A percentile compares a stretch with the other conserved stretches of the same genome.
These are phyloP conservation scores for Neurospora tetrasperma DNA, from an alignment of 495 filamentous ascomycete genomes.

Conservation along the genomic window DNA sequence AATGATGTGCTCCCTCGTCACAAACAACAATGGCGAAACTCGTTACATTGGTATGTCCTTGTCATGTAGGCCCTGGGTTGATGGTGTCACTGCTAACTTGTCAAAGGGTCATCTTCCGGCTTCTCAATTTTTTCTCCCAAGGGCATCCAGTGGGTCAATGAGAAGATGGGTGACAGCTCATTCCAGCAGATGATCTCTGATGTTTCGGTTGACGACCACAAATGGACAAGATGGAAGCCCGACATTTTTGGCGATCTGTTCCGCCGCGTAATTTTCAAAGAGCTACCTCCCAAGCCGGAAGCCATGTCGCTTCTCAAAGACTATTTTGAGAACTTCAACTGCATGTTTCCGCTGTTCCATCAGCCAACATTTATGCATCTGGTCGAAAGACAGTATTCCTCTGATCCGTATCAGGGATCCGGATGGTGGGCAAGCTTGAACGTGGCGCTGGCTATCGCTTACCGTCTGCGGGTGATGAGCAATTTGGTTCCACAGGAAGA, in stretches of 20 bases:
- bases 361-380: conserved; percentile 97
- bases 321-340: conserved; percentile 97
- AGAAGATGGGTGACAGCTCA: conserved; percentile 88
- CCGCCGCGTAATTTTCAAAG: conserved; percentile 69
- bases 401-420: conserved; percentile 86
- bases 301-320: conserved; percentile 77
- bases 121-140: conserved; percentile 94
- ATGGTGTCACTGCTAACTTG: conserved; percentile 15
- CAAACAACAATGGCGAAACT: conserved; percentile 91
- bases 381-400: conserved; percentile 84
- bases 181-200: conserved; percentile 94
- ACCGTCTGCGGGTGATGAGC: conserved; percentile 90
- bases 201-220: conserved; percentile 71
- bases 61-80: neutral
- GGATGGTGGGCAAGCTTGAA: conserved; percentile 99
- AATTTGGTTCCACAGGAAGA: conserved; percentile 83
- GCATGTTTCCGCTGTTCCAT: conserved; percentile 95
- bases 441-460: conserved; percentile 81
- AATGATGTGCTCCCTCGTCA: conserved; percentile 99
- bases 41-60: conserved; percentile 75
- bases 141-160: conserved; percentile 97
- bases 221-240: conserved; percentile 93
- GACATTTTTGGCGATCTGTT: conserved; percentile 95
- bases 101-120: conserved; percentile 81
- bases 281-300: conserved; percentile 70